Percentiles rank a stretch among this genome's conserved stretches.
phyloP scores from a whole-genome alignment of 768 basidiomycete species.

The Pulveroboletus sp. region DNA sequence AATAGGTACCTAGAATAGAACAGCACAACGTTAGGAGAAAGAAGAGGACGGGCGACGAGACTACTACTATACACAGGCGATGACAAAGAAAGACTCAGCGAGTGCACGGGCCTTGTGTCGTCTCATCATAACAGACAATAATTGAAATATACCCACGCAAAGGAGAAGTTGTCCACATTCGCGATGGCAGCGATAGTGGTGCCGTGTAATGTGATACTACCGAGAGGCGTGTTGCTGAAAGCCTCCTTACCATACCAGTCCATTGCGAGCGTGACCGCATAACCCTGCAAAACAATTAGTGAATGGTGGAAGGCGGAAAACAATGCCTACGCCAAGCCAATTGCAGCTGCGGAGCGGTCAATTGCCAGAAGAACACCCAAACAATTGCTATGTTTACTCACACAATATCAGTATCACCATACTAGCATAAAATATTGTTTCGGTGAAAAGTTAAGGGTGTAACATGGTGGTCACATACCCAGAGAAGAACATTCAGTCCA shows the following conservation, averaged over 20 bases:
- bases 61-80: no score
- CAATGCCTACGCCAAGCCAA: conserved; percentile 34
- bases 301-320: neutral
- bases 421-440: conserved; percentile 13
- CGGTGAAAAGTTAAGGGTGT: neutral
- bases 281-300: conserved; percentile 20
- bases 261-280: conserved; percentile 41
- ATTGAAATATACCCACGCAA: conserved; percentile 48
- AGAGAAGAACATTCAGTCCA: conserved; percentile 37
- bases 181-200: conserved; percentile 54
- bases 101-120: no score
- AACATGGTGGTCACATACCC: conserved; percentile 31
- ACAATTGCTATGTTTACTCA: conserved; percentile 5
- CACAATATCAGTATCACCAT: conserved; percentile 29
- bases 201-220: conserved; percentile 57
- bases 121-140: no score
- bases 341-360: conserved; percentile 10
- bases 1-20: no score
- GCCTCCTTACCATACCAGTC: conserved; percentile 44
- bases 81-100: no score
- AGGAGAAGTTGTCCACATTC: conserved; percentile 65
- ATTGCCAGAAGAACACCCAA: neutral
- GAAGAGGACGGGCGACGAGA: no score
- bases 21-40: no score
- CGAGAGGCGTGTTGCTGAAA: conserved; percentile 39